Base-by-base conservation (phyloP, 176 grass and related monocot genomes). In the Eleusine indica region DNA sequence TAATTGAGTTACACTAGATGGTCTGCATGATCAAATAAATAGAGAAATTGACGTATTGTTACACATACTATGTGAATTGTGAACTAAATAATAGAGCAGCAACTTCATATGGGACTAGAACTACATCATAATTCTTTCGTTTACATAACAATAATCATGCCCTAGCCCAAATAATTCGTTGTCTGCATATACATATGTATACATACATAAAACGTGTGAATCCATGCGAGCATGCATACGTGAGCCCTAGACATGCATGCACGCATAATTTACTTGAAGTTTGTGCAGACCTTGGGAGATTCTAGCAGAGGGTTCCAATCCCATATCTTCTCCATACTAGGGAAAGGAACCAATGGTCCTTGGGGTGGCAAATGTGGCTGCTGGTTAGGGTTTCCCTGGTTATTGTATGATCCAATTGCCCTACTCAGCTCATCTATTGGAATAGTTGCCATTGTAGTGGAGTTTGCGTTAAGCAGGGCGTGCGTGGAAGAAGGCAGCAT, bases 261-360 rank as follows among this genome's bases (percentile, higher is more conserved):
- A 14, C 37, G 9, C 51, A 70, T 39, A n/a, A 57, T 29, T 91
- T 76, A 94, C 79, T 97, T 94, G 88, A 93, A 97, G 72, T 43
- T 88, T 76, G 92, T 86, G 90, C 80, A 92, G 66, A 94, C 95
- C 80, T 90, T 91, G 39, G 86, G 83, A 51, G 81, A 85, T 52
- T 89, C 89, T 10, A 86, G 86, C 43, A 91, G 83, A 17, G 66
- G 85, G 68, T 94, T 97, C 95, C 95, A 97, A 35, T 97, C 95
- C 90, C 95, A 94, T 35, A 94, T 83, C 88, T 94, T 97, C 38
- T 94, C 91, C 64, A 93, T 86, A 75, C 82, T 84, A 30, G 89
- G 79, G 37, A 93, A 91, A 54, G 91, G 86, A 68, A 88, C 81
- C 52, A 87, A 60, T 2, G 90, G 78, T 44, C 83, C 86, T 60